These are phyloP conservation scores for Trichoderma sp. DNA, from an alignment of 2,329 filamentous ascomycete genomes.

Conservation along the genomic window DNA sequence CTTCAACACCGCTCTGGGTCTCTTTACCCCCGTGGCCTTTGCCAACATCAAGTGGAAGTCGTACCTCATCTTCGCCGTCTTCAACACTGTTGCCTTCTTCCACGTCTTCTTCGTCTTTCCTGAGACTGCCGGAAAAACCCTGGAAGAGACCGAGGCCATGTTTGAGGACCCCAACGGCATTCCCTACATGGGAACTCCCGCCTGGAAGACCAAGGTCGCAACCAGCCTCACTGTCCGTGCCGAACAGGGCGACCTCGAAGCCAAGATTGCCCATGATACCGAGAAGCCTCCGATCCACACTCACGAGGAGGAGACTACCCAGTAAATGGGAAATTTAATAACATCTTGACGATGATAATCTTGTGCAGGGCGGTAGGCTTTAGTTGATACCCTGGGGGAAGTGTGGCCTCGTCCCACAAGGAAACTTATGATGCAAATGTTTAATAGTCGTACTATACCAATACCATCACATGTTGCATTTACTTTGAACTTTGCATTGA, in stretches of 20 bases:
- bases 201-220: constrained; percentile 33
- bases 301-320: constrained; percentile 21
- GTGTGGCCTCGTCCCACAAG: not conserved
- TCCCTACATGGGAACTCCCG: constrained; percentile 32
- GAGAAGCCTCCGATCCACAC: constrained; percentile 24
- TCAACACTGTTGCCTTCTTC: constrained; percentile 49
- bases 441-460: constrained; percentile 19
- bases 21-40: constrained; percentile 30
- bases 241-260: constrained; percentile 31
- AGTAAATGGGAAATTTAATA: not conserved
- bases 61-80: constrained; percentile 48
- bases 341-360: not conserved
- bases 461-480: constrained; percentile 10
- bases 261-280: constrained; percentile 25
- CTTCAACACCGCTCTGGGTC: constrained; percentile 37
- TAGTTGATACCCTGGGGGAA: constrained; percentile 15
- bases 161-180: constrained; percentile 42
- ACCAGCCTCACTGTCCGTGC: constrained; percentile 25
- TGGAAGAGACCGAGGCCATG: constrained; percentile 53
- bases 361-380: not conserved
- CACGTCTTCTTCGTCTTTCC: constrained; percentile 57
- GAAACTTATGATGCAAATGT: constrained; percentile 10
- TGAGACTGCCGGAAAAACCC: constrained; percentile 54
- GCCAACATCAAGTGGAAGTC: constrained; percentile 35
- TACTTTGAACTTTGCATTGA: not conserved